Evolutionary conservation across 164 flowering plant species (phyloP), one percentile per base, ranked within the genome.

Genomic region (Aristolochia fimbriata): DNA sequence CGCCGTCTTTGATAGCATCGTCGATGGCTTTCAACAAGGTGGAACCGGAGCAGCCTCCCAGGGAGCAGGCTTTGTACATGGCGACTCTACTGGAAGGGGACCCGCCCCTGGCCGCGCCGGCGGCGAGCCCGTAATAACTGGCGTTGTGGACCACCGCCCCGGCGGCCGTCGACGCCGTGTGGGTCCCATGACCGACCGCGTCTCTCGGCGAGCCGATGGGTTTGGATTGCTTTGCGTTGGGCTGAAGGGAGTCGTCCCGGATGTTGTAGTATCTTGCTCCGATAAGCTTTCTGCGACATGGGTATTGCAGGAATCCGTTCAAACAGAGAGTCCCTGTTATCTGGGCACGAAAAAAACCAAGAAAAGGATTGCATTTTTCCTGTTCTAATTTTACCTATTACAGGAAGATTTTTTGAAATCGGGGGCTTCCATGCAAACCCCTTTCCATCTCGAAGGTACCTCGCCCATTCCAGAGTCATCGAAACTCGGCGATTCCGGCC

Each of bases 401-500:
- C 96, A 85, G 14, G 75, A 55, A 31, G 82, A 76, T 63, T 78
- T 81, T 27, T 73, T 78, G 67, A 82, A 85, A 62, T 81, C 80
- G 27, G 74, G 47, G 16, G 83, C 88, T 56, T 83, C 85, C 91
- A 85, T 82, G 79, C 96, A 88, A 57, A 72, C 72, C 61, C 96
- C 96, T 70, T 78, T 82, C 96, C 89, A 88, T 73, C 74, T 77
- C 20, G 76, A 66, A 47, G 96, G 96, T 46, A 88, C 74, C 63
- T 74, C 63, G 19, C 88, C 90, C 1, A 83, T 59, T 30, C 90
- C 91, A 9, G 71, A 15, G 47, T 88, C 92, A 41, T 59, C 68
- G 71, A 88, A 85, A 67, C 91, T 85, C 24, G 80, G 80, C 23
- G 85, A 85, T 72, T 88, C 92, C 0, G 96, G 92, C 88, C 90